A percentile compares a stretch with the other conserved stretches of the same genome.
Evolutionary conservation across 768 basidiomycete genomes (phyloP).

Genomic region (Boletus bicolor): DNA sequence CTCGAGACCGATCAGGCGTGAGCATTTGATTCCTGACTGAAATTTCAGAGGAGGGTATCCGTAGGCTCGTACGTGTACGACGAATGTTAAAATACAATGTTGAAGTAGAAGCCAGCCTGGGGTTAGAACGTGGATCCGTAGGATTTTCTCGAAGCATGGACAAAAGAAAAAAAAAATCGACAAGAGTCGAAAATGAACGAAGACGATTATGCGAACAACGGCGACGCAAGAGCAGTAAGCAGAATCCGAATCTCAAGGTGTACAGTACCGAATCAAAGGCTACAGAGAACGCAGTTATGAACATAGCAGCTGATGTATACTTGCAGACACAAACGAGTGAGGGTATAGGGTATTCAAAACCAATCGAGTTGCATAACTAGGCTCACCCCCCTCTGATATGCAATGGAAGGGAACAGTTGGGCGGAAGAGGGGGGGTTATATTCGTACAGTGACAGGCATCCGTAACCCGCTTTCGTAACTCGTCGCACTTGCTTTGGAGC

Average conservation of each 20-base stretch:
- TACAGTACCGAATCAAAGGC: conserved; percentile 30
- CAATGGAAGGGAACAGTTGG: conserved; percentile 38
- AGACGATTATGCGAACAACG: conserved; percentile 12
- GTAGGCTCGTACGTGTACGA: conserved; percentile 12
- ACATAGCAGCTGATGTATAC: conserved; percentile 29
- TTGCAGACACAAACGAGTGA: conserved; percentile 27
- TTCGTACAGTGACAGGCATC: conserved; percentile 46
- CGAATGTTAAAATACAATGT: conserved; percentile 16
- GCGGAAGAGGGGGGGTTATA: conserved; percentile 40
- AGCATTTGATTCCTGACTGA: neutral
- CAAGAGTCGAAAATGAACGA: conserved; percentile 3
- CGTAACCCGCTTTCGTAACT: conserved; percentile 46
- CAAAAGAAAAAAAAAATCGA: neutral
- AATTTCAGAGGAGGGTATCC: conserved; percentile 17
- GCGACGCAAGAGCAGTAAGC: conserved; percentile 9
- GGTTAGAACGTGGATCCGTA: neutral
- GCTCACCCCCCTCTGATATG: conserved; percentile 29
- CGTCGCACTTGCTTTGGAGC: conserved; percentile 46
- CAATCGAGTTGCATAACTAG: neutral
- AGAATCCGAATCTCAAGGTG: conserved; percentile 4
- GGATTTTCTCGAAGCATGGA: conserved; percentile 3
- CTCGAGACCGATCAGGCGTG: neutral
- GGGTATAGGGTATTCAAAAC: conserved; percentile 22
- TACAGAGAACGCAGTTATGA: conserved; percentile 26
- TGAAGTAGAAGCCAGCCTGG: neutral